These are phyloP conservation scores for Microsporum audouinii DNA, from an alignment of 2,329 filamentous ascomycete species.

Conservation along the genomic window DNA sequence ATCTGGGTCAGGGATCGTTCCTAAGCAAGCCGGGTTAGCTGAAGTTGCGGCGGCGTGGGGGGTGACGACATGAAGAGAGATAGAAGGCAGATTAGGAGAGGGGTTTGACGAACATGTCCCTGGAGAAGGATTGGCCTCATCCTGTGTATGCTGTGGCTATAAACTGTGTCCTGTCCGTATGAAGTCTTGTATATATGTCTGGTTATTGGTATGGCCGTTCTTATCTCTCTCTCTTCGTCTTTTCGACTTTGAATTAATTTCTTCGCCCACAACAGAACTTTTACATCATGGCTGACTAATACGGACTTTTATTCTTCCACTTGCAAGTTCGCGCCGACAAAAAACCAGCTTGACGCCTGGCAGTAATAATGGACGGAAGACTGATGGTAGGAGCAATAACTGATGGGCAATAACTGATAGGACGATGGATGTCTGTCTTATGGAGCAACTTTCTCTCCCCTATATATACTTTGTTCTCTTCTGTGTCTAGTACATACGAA, in stretches of 20 bases:
- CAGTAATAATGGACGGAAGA: too few relatives aligned
- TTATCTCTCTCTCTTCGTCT: constrained; percentile 10
- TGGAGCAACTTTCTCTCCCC: too few relatives aligned
- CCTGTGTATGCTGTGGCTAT: constrained; percentile 29
- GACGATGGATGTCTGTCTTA: too few relatives aligned
- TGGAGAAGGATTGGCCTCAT: constrained; percentile 97
- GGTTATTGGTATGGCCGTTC: neutral
- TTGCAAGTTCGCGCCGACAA: neutral
- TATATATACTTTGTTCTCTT: too few relatives aligned
- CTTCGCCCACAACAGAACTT: neutral
- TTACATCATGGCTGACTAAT: neutral
- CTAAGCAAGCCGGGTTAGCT: constrained; percentile 30
- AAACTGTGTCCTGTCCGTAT: neutral
- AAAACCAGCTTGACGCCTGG: too few relatives aligned
- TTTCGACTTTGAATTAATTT: neutral
- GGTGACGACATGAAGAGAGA: neutral
- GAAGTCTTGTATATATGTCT: neutral
- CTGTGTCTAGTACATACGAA: neutral
- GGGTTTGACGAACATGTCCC: constrained; percentile 58
- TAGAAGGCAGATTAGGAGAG: neutral
- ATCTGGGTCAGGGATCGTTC: constrained; percentile 94
- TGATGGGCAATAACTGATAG: too few relatives aligned
- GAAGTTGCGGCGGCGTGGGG: neutral
- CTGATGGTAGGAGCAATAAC: too few relatives aligned
- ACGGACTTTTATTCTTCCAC: neutral